A percentile compares a stretch with the other conserved stretches of the same genome.
Conservation (phyloP, 352 stramenopile species). For the Phytophthora boehmeriae region DNA sequence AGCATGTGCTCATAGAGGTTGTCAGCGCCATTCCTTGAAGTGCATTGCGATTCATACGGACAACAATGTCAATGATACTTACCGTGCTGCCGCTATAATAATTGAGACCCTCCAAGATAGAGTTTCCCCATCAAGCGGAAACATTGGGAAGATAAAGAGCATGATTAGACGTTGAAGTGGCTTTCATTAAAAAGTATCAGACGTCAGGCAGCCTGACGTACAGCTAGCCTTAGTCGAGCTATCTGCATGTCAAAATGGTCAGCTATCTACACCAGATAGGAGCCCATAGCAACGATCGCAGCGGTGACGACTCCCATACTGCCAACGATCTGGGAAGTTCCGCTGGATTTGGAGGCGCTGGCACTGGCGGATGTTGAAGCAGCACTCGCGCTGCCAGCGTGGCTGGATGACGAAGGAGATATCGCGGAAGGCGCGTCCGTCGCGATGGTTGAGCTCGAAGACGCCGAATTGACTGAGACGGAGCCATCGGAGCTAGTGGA, state of each 20-base stretch:
- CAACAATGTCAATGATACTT: too few species aligned
- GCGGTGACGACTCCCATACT: slow-evolving; percentile 27
- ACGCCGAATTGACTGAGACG: background rate
- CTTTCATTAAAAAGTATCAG: too few species aligned
- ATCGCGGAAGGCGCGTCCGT: slow-evolving; percentile 13
- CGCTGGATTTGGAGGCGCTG: slow-evolving; percentile 29
- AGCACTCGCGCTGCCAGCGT: slow-evolving; percentile 2
- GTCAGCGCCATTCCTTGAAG: slow-evolving; percentile 6
- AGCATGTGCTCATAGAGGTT: background rate
- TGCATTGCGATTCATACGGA: too few species aligned
- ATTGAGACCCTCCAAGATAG: too few species aligned
- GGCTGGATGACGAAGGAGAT: slow-evolving; percentile 1
- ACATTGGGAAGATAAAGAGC: too few species aligned
- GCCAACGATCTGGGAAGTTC: slow-evolving; percentile 22
- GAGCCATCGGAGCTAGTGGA: slow-evolving; percentile 1
- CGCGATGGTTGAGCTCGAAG: slow-evolving; percentile 9
- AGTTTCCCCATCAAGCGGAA: too few species aligned
- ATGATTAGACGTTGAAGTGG: too few species aligned
- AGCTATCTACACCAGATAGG: slow-evolving; percentile 37
- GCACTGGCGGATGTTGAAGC: slow-evolving; percentile 9
- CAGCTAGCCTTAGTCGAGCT: too few species aligned
- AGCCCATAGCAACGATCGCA: slow-evolving; percentile 18
- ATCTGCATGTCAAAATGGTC: background rate
- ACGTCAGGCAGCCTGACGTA: too few species aligned
- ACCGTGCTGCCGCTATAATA: too few species aligned